phyloP scores from a whole-genome alignment of 1,284 basidiomycete species.

The Gymnopus androsaceus region DNA sequence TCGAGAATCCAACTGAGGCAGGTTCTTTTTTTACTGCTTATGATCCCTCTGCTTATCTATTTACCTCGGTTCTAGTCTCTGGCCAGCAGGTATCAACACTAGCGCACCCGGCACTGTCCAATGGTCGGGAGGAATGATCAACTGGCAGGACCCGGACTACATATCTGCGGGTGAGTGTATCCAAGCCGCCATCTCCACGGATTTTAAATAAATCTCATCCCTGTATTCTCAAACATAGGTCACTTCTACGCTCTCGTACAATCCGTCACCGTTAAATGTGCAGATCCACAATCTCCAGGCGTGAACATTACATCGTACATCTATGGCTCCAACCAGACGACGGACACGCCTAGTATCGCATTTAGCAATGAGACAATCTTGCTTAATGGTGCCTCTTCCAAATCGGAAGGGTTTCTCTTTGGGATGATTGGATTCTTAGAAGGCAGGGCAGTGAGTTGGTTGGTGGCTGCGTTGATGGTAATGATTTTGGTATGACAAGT shows the following conservation, averaged over 20 bases:
- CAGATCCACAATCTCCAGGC: constrained; percentile 43
- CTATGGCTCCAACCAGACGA: constrained; percentile 56
- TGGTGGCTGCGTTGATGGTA: constrained; percentile 1
- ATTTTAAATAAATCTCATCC: background rate
- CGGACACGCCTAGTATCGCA: constrained; percentile 49
- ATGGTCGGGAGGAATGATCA: constrained; percentile 80
- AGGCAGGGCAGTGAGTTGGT: background rate
- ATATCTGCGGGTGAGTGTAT: constrained; percentile 32
- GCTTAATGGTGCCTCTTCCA: constrained; percentile 45
- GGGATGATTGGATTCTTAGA: constrained; percentile 5
- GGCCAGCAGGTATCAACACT: constrained; percentile 72
- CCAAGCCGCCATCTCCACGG: background rate
- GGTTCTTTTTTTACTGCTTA: constrained; percentile 13
- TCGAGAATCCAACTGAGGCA: constrained; percentile 78
- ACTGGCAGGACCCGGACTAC: constrained; percentile 79
- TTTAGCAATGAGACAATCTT: constrained; percentile 58
- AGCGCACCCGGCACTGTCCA: constrained; percentile 67
- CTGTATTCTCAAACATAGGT: constrained; percentile 29
- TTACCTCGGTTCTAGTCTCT: constrained; percentile 38
- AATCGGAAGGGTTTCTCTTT: background rate
- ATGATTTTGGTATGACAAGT: background rate
- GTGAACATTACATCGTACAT: constrained; percentile 60
- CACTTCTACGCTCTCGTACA: constrained; percentile 64
- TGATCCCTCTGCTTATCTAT: background rate
- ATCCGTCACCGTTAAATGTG: constrained; percentile 62